A percentile compares a stretch with the other conserved stretches of the same genome.
phyloP scores from a whole-genome alignment of 768 basidiomycete species.

The Podaxis sp. region DNA sequence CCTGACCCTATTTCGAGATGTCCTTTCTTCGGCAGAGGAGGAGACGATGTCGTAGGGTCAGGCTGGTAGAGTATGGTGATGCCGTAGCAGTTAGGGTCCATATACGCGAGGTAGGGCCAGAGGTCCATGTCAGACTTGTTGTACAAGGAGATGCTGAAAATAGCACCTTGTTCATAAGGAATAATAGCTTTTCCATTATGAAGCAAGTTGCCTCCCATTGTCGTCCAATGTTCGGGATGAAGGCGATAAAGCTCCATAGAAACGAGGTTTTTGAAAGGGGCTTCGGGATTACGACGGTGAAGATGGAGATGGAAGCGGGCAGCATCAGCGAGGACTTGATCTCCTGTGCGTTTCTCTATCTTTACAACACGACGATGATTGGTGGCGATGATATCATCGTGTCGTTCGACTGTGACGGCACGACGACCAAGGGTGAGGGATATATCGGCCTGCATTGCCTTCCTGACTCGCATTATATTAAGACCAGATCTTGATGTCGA shows the following conservation, averaged over 20 bases:
- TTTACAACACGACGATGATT: conserved; percentile 34
- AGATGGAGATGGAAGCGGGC: conserved; percentile 61
- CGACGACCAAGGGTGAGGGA: conserved; percentile 43
- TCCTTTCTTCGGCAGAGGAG: conserved; percentile 44
- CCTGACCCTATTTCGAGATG: conserved; percentile 42
- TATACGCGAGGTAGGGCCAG: conserved; percentile 63
- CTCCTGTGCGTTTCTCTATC: conserved; percentile 29
- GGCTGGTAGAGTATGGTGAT: conserved; percentile 58
- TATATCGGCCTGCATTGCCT: conserved; percentile 45
- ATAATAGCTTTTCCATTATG: conserved; percentile 47
- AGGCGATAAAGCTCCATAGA: conserved; percentile 52
- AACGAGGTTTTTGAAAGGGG: conserved; percentile 45
- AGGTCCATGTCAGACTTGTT: conserved; percentile 51
- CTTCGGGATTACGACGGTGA: conserved; percentile 44
- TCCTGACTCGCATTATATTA: conserved; percentile 44
- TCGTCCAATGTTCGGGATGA: conserved; percentile 42
- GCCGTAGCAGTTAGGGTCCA: conserved; percentile 55
- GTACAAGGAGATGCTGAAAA: conserved; percentile 47
- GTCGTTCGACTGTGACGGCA: conserved; percentile 41
- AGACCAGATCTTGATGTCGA: conserved; percentile 37
- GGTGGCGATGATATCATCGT: conserved; percentile 38
- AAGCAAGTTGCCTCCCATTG: conserved; percentile 45
- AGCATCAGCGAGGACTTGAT: conserved; percentile 51
- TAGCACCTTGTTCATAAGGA: conserved; percentile 35
- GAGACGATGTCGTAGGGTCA: conserved; percentile 27